These are phyloP conservation scores for Aspergillus diversus DNA, from an alignment of 495 filamentous ascomycete genomes.

Conservation along the genomic window DNA sequence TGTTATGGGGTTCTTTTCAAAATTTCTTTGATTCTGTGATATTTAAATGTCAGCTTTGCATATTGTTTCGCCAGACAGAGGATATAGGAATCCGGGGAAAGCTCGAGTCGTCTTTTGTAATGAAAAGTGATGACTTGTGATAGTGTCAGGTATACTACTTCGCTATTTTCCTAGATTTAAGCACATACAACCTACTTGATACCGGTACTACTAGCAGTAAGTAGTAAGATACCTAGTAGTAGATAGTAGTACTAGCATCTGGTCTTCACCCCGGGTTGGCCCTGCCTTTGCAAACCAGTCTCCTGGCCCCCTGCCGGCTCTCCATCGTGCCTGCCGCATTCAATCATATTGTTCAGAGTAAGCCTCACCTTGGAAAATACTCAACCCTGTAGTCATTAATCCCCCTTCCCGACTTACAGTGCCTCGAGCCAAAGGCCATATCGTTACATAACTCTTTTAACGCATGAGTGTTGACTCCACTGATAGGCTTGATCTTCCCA, in stretches of 20 bases:
- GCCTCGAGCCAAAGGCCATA: background rate
- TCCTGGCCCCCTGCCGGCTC: background rate
- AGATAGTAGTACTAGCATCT: too few species aligned
- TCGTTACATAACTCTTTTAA: background rate
- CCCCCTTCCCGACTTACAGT: background rate
- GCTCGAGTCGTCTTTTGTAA: slow-evolving; percentile 20
- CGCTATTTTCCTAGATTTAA: too few species aligned
- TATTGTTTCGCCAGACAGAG: slow-evolving; percentile 40
- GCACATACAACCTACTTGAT: too few species aligned
- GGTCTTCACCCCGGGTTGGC: background rate
- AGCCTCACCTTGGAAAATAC: too few species aligned
- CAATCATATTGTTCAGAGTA: too few species aligned
- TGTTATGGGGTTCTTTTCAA: slow-evolving; percentile 42
- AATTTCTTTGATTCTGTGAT: slow-evolving; percentile 39
- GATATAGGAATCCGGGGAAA: slow-evolving; percentile 46
- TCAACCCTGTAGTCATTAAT: too few species aligned
- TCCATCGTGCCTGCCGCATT: background rate
- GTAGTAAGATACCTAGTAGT: too few species aligned
- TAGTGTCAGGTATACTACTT: background rate
- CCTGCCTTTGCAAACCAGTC: background rate
- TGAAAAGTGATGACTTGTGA: slow-evolving; percentile 11
- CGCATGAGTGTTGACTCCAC: background rate
- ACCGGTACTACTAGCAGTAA: too few species aligned
- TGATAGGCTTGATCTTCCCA: background rate
- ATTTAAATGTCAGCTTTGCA: slow-evolving; percentile 37